Conservation (phyloP, 2,329 filamentous ascomycete genomes). For the Fusarium sp. region DNA sequence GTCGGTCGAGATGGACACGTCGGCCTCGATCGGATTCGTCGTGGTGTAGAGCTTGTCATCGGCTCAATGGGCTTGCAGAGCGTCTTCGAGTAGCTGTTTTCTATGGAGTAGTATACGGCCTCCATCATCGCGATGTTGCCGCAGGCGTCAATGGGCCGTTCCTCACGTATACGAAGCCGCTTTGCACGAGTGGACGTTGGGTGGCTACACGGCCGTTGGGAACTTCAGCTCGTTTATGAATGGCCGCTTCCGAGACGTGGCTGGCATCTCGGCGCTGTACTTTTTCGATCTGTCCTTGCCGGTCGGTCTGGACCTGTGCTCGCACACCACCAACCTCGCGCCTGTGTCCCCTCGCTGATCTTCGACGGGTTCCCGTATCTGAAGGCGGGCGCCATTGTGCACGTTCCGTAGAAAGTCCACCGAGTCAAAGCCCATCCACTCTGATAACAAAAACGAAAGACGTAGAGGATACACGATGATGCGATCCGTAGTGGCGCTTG, state of each 20-base stretch:
- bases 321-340: background rate
- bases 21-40: background rate
- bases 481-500: slow-evolving; percentile 71
- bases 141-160: background rate
- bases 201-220: background rate
- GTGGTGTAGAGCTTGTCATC: background rate
- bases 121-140: background rate
- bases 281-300: background rate
- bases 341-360: background rate
- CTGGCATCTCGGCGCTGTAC: background rate
- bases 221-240: background rate
- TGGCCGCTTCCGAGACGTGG: too few species aligned
- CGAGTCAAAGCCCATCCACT: slow-evolving; percentile 53
- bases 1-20: background rate
- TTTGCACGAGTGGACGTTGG: background rate
- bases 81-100: fast-evolving
- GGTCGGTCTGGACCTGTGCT: background rate
- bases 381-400: background rate
- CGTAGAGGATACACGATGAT: slow-evolving; percentile 73
- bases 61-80: background rate
- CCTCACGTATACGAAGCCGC: background rate
- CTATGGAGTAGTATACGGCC: background rate
- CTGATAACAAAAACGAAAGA: slow-evolving; percentile 94
- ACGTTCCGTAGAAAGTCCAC: background rate
- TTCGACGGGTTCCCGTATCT: background rate